Base-by-base conservation (phyloP, 768 basidiomycete species). In the Russula lepida region DNA sequence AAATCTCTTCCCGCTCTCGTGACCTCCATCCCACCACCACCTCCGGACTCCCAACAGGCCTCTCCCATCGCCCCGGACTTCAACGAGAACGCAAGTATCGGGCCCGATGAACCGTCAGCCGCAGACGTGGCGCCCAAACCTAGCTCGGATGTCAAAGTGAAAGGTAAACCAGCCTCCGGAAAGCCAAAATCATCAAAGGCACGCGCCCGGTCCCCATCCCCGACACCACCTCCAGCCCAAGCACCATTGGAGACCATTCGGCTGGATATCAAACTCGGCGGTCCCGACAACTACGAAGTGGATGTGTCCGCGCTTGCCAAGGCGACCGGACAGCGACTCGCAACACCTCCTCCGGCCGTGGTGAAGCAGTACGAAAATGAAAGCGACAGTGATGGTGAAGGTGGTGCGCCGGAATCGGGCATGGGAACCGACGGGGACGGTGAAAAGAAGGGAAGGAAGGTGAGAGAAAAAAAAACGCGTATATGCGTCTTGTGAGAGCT, bases 271-370 rank as follows among this genome's bases (percentile, higher is more conserved):
- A 71, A 51, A 9, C 79, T 92, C 3, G 88, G 87, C 4, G 88
- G 89, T 0, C 87, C 86, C 1, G 78, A 81, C 1, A 84, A 85
- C 66, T 91, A 90, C 70, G 86, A 87, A 59, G 83, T 90, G 49
- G 83, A 90, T 67, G 80, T 90, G 60, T 67, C 79, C 7, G 65
- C 71, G 23, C 73, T 82, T 33, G 79, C 87, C 30, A 83, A 84
- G 64, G 79, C 77, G 9, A 81, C 84, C 1, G 88, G 88, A 7
- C 88, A 88, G 71, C 76, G 85, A 15, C 76, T 77, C 1, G 74
- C 80, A 1, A 85, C 86, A 0, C 86, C 86, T 3, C 72, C 75
- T 0, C 75, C 74, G 28, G 74, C 74, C n/a, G n/a, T n/a, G 5
- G 51, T 65, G 51, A 71, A 69, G 65, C 53, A 58, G 37, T 48